Evolutionary conservation across 2,329 filamentous ascomycete species (phyloP).

Genomic region (Exophiala viscosa): DNA sequence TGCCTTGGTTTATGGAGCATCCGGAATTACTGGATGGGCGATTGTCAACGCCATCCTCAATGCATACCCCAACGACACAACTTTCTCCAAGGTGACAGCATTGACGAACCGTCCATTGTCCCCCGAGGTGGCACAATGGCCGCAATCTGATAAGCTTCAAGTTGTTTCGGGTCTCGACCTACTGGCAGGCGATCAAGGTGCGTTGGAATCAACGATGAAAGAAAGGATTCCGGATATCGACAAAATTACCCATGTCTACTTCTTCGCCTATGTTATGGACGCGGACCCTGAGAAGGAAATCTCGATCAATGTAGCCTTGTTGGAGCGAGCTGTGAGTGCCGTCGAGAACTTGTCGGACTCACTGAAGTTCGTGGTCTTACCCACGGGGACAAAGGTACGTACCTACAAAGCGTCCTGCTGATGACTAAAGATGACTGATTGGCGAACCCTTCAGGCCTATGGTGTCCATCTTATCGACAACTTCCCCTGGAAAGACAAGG

Average conservation of each 20-base stretch:
- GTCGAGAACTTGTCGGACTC: conserved; percentile 30
- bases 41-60: conserved; percentile 40
- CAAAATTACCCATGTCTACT: conserved; percentile 41
- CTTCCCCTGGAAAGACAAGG: conserved; percentile 28
- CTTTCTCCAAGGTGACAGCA: conserved; percentile 39
- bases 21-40: conserved; percentile 44
- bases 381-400: conserved; percentile 37
- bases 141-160: conserved; percentile 33
- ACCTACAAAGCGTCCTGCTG: background rate
- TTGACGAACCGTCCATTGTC: conserved; percentile 40
- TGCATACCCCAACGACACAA: conserved; percentile 34
- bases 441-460: conserved; percentile 27
- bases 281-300: conserved; percentile 20
- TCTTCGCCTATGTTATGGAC: conserved; percentile 19
- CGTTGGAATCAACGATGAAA: conserved; percentile 21
- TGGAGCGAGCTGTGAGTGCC: conserved; percentile 37
- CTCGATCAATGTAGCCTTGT: conserved; percentile 35
- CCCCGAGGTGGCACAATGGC: conserved; percentile 36
- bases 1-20: conserved; percentile 42
- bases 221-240: conserved; percentile 34
- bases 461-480: conserved; percentile 32
- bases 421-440: background rate
- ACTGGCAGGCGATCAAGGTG: conserved; percentile 3
- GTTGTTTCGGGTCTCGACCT: conserved; percentile 41
- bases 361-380: conserved; percentile 33